Evolutionary conservation across 2,329 filamentous ascomycete species (phyloP), one percentile per base, ranked within the genome.

Genomic region (Fusarium torreyae): DNA sequence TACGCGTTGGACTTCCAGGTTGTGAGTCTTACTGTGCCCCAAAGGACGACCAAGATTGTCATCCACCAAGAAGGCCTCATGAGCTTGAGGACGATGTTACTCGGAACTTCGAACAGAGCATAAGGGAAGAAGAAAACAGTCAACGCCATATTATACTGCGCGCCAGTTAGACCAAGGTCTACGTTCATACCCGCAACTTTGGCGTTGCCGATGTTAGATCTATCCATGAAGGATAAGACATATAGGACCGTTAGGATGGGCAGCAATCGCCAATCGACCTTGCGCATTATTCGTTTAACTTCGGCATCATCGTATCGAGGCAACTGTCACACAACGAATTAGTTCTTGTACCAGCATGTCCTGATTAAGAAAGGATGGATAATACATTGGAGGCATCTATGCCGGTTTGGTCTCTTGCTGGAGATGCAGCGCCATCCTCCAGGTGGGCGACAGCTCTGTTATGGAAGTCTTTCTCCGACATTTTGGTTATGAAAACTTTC

Each of bases 181-280:
- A 52, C 34, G 2, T 72, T 66, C 74, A 76, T 76, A n/a, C 74
- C 74, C 7, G 72, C 73, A 22, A 76, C 62, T 5, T 62, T 73
- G 3, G 74, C 74, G 36, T 76, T 76, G 4, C 74, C 74, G 1
- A 76, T 76, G 14, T 76, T 76, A 3, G 74, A 72, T 6, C 74
- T 66, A 31, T 74, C 73, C 56, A 76, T 74, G 40, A 73, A 76
- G 0, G 74, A 76, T 0, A 76, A 55, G 1, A 76, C 60, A 8
- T 68, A 76, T 0, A 69, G 20, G 71, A 78, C 71, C n/a, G 53
- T 65, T 2, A 68, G 38, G 0, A 42, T 59, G 1, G 66, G 89
- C 83, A 84, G 82, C 64, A 91, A 89, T 51, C 86, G 89, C 75
- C 91, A 92, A 88, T 94, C 78, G 87, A 91, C 72, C 93, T 94